Base-by-base conservation (phyloP, 208 protist species). In the Naegleria lovaniensis region DNA sequence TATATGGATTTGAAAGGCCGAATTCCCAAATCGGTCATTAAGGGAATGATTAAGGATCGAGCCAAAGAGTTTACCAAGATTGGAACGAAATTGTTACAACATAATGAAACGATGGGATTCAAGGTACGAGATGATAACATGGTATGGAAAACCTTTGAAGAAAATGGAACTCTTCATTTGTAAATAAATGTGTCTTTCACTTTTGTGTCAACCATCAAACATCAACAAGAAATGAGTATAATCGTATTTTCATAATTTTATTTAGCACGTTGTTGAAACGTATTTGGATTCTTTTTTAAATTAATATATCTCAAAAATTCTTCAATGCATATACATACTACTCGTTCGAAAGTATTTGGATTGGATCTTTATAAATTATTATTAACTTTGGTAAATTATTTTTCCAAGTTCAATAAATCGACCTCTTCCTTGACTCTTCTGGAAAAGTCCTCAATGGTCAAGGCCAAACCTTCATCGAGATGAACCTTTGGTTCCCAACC, bases 401-500 rank as follows among this genome's bases (percentile, higher is more conserved):
- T 29, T 67, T 67, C 11, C 55, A 67, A 67, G 55, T 67, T 67
- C 19, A 67, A 29, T 67, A 67, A 67, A 67, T 79, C 29, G 5
- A 1, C 29, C n/a, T 79, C 67, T 76, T 90, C 38, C 40, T 43
- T 36, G n/a, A 90, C 36, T 39, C 85, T 6, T 52, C 29, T 91
- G 6, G 88, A 22, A 83, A 96, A 95, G 6, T 95, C 94, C 22
- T 92, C 91, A 36, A 93, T 52, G 6, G 94, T 96, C 22, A 90
- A 90, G 5, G 33, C 36, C 5, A 96, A 91, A 11, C 95, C 95
- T n/a, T 94, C 94, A 5, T 92, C 16, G 0, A 96, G 88, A 36
- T 43, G 25, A 36, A 96, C 91, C 55, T 90, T 76, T 29, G 95
- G 95, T 86, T 91, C 51, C 95, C 95, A 96, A 83, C 83, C 90